phyloP scores from a whole-genome alignment of 352 stramenopile species.

The Thraustochytrium aureum region DNA sequence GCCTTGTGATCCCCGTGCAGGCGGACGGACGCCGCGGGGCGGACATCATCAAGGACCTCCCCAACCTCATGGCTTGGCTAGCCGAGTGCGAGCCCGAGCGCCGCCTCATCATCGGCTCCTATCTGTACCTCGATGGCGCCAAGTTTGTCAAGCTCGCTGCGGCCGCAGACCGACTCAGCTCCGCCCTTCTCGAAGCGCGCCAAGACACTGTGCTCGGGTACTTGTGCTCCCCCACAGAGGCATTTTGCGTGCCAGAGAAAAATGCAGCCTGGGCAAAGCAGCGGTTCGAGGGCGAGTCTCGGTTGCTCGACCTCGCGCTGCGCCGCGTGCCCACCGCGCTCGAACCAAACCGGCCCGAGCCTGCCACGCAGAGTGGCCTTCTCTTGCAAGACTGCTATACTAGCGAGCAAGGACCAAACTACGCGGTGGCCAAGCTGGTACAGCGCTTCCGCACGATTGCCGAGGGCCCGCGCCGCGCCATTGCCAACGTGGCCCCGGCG shows the following conservation, averaged over 20 bases:
- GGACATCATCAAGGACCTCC: slow-evolving; percentile 29
- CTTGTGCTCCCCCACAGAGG: slow-evolving; percentile 41
- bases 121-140: slow-evolving; percentile 43
- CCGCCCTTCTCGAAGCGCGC: background rate
- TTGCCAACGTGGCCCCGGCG: slow-evolving; percentile 76
- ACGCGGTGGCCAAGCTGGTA: slow-evolving; percentile 78
- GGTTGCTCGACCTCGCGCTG: background rate
- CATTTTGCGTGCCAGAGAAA: slow-evolving; percentile 35
- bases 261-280: background rate
- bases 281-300: background rate
- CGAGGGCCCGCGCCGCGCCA: slow-evolving; percentile 54
- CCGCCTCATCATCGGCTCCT: slow-evolving; percentile 18
- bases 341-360: slow-evolving; percentile 2
- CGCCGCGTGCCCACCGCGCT: background rate
- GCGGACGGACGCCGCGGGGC: background rate
- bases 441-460: slow-evolving; percentile 81
- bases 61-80: slow-evolving; percentile 5
- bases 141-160: slow-evolving; percentile 3
- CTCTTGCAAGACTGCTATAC: slow-evolving; percentile 28
- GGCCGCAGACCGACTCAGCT: slow-evolving; percentile 6
- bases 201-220: slow-evolving; percentile 23
- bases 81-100: background rate
- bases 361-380: background rate
- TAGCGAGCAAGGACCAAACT: slow-evolving; percentile 75
- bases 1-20: slow-evolving; percentile 69